These are phyloP conservation scores for Thozetella sp. DNA, from an alignment of 495 filamentous ascomycete species.

Conservation along the genomic window DNA sequence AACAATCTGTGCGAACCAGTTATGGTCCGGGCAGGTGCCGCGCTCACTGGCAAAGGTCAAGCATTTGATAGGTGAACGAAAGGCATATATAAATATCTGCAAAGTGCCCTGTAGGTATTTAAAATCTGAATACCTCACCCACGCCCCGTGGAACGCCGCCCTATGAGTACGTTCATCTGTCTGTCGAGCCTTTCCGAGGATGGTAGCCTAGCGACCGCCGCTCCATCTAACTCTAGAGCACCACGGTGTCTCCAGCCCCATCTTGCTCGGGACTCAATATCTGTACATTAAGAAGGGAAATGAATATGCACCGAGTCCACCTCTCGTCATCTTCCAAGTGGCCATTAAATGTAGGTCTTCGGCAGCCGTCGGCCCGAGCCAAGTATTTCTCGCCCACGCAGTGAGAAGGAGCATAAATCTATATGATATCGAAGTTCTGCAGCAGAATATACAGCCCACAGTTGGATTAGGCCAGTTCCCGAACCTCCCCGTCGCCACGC, in stretches of 20 bases:
- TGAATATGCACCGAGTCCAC: neutral
- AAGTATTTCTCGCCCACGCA: no score
- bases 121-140: neutral
- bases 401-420: neutral
- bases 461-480: conserved; percentile 12
- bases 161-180: neutral
- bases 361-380: neutral
- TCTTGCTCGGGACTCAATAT: neutral
- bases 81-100: neutral
- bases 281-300: neutral
- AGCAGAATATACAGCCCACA: no score
- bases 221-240: no score
- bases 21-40: no score
- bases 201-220: no score
- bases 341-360: neutral
- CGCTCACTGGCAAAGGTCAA: no score
- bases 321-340: neutral
- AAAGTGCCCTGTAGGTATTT: neutral
- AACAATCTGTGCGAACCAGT: no score
- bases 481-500: conserved; percentile 21
- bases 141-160: neutral
- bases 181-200: neutral
- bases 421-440: neutral
- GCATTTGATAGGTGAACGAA: no score
- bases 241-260: no score